phyloP scores from a whole-genome alignment of 139 green algal genomes.

The Closterium sp. region DNA sequence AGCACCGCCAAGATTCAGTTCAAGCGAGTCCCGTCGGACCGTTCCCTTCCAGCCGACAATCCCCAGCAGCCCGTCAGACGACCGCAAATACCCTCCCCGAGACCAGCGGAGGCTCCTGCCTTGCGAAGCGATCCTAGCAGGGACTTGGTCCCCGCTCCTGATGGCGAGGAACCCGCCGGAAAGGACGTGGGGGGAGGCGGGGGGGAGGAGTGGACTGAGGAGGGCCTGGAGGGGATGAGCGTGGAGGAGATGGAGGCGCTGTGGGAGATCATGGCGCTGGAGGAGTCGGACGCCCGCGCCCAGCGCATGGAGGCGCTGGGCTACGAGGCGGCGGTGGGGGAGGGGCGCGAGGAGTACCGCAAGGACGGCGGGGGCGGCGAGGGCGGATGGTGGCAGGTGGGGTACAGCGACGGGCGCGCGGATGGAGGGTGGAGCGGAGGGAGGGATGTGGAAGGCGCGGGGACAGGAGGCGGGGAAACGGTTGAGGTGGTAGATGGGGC shows the following conservation, averaged over 20 bases:
- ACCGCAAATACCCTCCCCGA: background rate
- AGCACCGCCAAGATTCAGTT: background rate
- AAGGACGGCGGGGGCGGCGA: background rate
- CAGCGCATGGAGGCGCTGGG: background rate
- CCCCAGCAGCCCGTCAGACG: background rate
- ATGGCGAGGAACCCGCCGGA: too few relatives aligned
- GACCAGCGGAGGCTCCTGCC: background rate
- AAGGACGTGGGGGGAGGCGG: background rate
- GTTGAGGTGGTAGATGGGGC: background rate
- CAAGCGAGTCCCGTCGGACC: background rate
- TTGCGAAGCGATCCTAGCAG: background rate
- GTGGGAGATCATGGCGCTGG: background rate
- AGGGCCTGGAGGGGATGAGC: background rate
- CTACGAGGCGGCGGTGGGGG: background rate
- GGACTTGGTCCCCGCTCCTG: too few relatives aligned
- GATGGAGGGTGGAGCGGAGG: background rate
- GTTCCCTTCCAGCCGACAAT: background rate
- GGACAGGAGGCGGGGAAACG: background rate
- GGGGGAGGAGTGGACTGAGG: background rate
- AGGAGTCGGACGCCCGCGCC: background rate
- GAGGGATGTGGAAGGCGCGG: background rate
- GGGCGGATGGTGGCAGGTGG: background rate
- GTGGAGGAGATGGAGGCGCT: background rate
- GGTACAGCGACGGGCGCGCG: background rate
- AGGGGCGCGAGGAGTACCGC: background rate